Percentiles rank a stretch among this genome's conserved stretches.
These are phyloP conservation scores for Phytophthora tentaculata DNA, from an alignment of 352 stramenopile genomes.

Conservation along the genomic window DNA sequence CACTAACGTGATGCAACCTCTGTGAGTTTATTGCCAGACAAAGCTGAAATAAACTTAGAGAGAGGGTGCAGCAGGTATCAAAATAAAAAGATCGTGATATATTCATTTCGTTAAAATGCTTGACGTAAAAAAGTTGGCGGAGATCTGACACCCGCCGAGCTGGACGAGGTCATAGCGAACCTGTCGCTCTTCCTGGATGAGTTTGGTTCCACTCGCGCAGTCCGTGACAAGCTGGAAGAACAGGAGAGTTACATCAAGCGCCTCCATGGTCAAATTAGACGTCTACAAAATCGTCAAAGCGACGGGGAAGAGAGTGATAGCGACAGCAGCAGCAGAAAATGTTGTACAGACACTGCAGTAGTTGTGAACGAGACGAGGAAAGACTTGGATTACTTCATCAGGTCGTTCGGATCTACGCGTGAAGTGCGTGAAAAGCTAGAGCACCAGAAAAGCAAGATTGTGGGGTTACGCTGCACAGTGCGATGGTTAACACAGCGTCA, in stretches of 20 bases:
- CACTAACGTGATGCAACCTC: background rate
- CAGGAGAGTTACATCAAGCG: conserved; percentile 5
- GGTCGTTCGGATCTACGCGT: background rate
- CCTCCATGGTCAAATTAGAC: background rate
- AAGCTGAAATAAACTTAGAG: background rate
- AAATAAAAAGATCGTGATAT: background rate
- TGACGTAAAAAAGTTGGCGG: conserved; percentile 1
- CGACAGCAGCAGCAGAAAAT: background rate
- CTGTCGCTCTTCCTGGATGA: conserved; percentile 19
- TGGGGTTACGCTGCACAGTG: background rate
- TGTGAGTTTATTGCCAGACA: too few species aligned
- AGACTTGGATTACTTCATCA: conserved; percentile 11
- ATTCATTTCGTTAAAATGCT: background rate
- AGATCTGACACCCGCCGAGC: conserved; percentile 3
- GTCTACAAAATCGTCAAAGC: background rate
- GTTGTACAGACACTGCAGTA: background rate
- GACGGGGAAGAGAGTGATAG: background rate
- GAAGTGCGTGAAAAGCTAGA: background rate
- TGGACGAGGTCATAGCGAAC: conserved; percentile 11
- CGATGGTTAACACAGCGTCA: background rate
- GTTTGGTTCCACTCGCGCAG: conserved; percentile 20
- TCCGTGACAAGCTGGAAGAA: background rate
- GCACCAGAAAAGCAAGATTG: background rate
- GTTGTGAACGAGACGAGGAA: background rate
- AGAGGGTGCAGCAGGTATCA: background rate